phyloP scores from a whole-genome alignment of 1,284 basidiomycete genomes.

The Leccinum pseudoinsigne region DNA sequence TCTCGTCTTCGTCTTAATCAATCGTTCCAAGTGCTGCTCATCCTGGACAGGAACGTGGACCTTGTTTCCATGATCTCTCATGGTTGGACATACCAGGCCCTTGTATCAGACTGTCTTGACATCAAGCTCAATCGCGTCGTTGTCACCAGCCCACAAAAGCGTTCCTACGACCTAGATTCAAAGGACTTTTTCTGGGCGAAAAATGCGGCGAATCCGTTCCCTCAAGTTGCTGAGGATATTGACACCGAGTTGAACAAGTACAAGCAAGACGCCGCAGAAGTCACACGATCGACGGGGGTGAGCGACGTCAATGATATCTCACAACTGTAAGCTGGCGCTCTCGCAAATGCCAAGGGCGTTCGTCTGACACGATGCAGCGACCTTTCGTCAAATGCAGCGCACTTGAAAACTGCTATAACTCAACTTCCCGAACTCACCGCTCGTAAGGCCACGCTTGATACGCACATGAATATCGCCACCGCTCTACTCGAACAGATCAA shows the following conservation, averaged over 20 bases:
- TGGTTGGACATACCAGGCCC: conserved; percentile 99
- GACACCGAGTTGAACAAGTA: conserved; percentile 93
- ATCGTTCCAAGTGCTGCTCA: conserved; percentile 73
- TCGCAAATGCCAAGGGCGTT: background rate
- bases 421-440: conserved; percentile 98
- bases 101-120: conserved; percentile 96
- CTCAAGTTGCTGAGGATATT: conserved; percentile 98
- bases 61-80: conserved; percentile 95
- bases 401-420: conserved; percentile 97
- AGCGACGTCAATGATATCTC: conserved; percentile 95
- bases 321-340: conserved; percentile 69
- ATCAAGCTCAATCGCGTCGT: conserved; percentile 97
- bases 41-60: conserved; percentile 95
- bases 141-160: conserved; percentile 74
- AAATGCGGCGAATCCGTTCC: conserved; percentile 96
- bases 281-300: conserved; percentile 95
- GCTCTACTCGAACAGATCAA: conserved; percentile 96
- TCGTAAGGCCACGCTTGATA: conserved; percentile 94
- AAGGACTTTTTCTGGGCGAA: conserved; percentile 99
- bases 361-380: conserved; percentile 48
- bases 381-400: conserved; percentile 91
- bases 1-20: conserved; percentile 13
- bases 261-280: conserved; percentile 96
- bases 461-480: conserved; percentile 99
- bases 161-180: conserved; percentile 94